A percentile compares a stretch with the other conserved stretches of the same genome.
Conservation (phyloP, 176 grass and related monocot species). For the Cocos nucifera region DNA sequence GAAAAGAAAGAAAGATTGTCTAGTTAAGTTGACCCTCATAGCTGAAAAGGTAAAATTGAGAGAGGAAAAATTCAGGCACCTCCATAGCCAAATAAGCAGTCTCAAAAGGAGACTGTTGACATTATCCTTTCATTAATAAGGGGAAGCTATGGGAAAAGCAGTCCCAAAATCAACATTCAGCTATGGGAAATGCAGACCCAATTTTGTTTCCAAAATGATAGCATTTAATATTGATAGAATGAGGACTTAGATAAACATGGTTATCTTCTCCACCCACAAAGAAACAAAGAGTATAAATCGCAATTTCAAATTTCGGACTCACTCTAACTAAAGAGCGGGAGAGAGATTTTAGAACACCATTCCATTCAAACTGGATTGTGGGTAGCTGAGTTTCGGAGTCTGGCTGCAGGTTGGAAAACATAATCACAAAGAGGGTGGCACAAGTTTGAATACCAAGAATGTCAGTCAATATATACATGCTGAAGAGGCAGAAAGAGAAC, state of each 20-base stretch:
- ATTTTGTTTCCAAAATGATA: conserved; percentile 82
- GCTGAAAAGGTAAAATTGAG: too few species aligned
- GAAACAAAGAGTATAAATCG: conserved; percentile 82
- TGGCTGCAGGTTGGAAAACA: conserved; percentile 40
- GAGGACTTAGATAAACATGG: conserved; percentile 48
- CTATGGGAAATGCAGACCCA: conserved; percentile 81
- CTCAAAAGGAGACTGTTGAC: too few species aligned
- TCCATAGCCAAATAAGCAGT: too few species aligned
- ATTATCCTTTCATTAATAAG: too few species aligned
- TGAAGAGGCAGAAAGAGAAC: too few species aligned
- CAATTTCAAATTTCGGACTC: conserved; percentile 93
- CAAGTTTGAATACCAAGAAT: background rate
- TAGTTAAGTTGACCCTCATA: too few species aligned
- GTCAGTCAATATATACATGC: too few species aligned
- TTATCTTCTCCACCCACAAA: conserved; percentile 86
- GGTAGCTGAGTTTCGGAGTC: conserved; percentile 79
- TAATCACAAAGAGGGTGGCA: background rate
- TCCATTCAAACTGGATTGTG: conserved; percentile 86
- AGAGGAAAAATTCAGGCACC: too few species aligned
- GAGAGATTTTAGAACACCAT: conserved; percentile 87
- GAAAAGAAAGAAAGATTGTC: too few species aligned
- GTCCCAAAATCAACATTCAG: conserved; percentile 45
- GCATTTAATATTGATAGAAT: conserved; percentile 80
- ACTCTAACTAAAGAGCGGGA: conserved; percentile 81
- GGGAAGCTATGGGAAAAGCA: too few species aligned